Evolutionary conservation across 1,284 basidiomycete genomes (phyloP), one percentile per base, ranked within the genome.

Genomic region (Ceratobasidium sp.): DNA sequence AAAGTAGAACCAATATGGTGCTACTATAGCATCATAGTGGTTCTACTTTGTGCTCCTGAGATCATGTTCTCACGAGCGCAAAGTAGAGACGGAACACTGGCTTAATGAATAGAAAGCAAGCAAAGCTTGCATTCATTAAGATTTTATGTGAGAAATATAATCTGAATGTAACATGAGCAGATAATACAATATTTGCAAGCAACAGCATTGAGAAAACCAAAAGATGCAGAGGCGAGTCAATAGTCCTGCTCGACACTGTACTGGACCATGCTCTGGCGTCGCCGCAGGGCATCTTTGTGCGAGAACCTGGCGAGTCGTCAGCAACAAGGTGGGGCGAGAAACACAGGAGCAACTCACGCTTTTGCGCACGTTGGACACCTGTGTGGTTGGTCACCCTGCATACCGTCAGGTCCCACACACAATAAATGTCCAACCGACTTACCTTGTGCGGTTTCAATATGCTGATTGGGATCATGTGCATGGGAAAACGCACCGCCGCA

Each of bases 401-500:
- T 13, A 32, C 9, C 13, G 11, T 34, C 54, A 22, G 7, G 37
- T 70, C 49, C 9, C 19, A 7, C 22, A 6, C 34, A 34, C 25
- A 56, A 44, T n/a, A 32, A 6, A 54, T 49, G 13, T 54, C 13
- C 19, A 22, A 5, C 4, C 15, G 7, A 56, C 67, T 44, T 37
- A 73, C 77, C 43, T 76, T 78, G 64, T 78, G 77, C 9, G n/a
- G 77, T 78, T 37, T 70, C 69, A 17, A 70, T 40, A 49, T 78
- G 77, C 15, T 76, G 67, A 62, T 78, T 78, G 2, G 76, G 64
- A 52, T 78, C 76, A 44, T 78, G 77, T n/a, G 77, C 77, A n/a
- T 76, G 75, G 22, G 77, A 70, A 67, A 78, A 78, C 7, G 77
- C 75, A 8, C 71, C 67, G 44, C 46, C 44, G 62, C 77, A 78